Conservation (phyloP, 495 filamentous ascomycete genomes). For the Aspergillus sclerotioniger region DNA sequence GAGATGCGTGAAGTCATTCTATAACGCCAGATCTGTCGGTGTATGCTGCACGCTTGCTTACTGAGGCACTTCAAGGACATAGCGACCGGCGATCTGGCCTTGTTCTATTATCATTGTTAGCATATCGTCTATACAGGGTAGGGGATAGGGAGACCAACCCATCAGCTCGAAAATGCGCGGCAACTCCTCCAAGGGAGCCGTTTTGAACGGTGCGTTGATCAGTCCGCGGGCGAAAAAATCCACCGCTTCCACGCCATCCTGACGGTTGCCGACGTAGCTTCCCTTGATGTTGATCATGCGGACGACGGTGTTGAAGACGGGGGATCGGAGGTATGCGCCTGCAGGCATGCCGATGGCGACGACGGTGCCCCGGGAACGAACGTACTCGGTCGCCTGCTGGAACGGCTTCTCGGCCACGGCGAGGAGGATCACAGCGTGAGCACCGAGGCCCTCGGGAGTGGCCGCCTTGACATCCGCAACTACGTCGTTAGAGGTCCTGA, state of each 20-base stretch:
- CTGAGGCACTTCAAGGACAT: constrained; percentile 73
- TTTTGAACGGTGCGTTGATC: constrained; percentile 86
- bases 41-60: constrained; percentile 19
- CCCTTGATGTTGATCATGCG: constrained; percentile 92
- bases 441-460: constrained; percentile 75
- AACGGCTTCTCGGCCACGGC: constrained; percentile 88
- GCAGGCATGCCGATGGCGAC: constrained; percentile 86
- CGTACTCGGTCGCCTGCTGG: constrained; percentile 87
- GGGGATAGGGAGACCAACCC: constrained; percentile 35
- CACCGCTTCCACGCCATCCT: constrained; percentile 79
- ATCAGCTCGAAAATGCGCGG: constrained; percentile 73
- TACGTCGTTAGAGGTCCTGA: constrained; percentile 67
- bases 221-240: constrained; percentile 83
- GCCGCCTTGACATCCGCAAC: constrained; percentile 77
- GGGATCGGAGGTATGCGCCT: constrained; percentile 71
- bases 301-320: constrained; percentile 82
- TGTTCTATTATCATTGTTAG: constrained; percentile 37
- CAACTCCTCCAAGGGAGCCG: constrained; percentile 71
- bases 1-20: too few species aligned
- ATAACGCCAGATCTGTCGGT: too few species aligned
- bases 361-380: constrained; percentile 73
- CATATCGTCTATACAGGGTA: not conserved
- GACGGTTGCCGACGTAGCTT: constrained; percentile 85
- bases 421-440: constrained; percentile 83
- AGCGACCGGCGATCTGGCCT: constrained; percentile 81